Base-by-base conservation (phyloP, 2,329 filamentous ascomycete genomes). In the Fusarium sp. region DNA sequence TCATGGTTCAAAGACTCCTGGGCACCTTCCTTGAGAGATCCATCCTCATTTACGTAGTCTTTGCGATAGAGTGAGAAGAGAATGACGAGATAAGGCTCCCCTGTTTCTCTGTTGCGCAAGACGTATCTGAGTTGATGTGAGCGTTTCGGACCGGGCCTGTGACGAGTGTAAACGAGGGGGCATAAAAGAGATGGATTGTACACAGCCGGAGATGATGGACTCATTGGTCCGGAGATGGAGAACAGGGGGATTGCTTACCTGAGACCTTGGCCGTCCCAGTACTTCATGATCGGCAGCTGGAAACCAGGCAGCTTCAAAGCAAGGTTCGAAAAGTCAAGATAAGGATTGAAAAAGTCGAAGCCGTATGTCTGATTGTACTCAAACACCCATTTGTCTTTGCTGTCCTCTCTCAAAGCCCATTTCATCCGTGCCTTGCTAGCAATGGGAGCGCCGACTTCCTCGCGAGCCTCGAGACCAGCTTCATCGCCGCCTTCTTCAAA, bases 71-170 rank as follows among this genome's bases (percentile, higher is more conserved):
- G 80, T 15, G 88, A 89, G 73, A 98, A 94, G 6, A 92, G 77
- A 14, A 98, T 81, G 41, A 94, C 91, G 27, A 97, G 86, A 68
- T 97, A 91, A 14, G 91, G 83, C 31, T 91, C 84, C 43, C 85
- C 85, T 0, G 91, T 94, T 19, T 81, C 76, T 58, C 86, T 86
- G 76, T 97, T 91, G 72, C 93, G 94, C 71, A 98, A 83, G 55
- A 96, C 92, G 77, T 98, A 97, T 84, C 93, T 93, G 78, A 96
- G 85, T 67, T 88, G 83, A 78, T 96, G 91, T 80, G 91, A 89
- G 81, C 90, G 91, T 73, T 85, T 83, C 69, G 70, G 69, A 44
- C 57, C 60, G 44, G 71, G 66, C 68, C 73, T 72, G 53, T 38
- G 47, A 54, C 53, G 33, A 57, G 52, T 49, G 68, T 68, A 64